Conservation (phyloP, 768 basidiomycete species). For the Kwoniella sp. region DNA sequence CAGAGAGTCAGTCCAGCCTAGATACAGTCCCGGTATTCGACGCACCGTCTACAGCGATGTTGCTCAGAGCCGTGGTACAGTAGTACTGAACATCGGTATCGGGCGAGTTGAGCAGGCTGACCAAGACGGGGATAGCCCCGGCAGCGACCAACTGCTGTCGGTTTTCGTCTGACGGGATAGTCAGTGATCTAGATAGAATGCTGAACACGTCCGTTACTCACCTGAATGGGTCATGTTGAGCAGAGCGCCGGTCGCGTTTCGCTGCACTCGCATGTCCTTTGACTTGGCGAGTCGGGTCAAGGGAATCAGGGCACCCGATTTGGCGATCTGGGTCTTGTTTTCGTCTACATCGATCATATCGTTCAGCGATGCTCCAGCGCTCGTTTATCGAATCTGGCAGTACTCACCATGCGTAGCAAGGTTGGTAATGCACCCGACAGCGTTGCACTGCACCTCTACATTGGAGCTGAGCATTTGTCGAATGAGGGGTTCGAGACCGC, state of each 20-base stretch:
- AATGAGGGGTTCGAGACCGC: conserved; percentile 94
- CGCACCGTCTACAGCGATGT: conserved; percentile 93
- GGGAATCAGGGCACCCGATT: conserved; percentile 96
- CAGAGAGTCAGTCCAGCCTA: background rate
- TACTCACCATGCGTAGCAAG: conserved; percentile 91
- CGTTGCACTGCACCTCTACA: conserved; percentile 99
- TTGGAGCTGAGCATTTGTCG: conserved; percentile 98
- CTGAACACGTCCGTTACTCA: conserved; percentile 47
- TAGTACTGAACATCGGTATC: conserved; percentile 99
- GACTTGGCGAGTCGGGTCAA: conserved; percentile 91
- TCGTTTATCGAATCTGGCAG: no score
- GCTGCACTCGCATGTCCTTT: conserved; percentile 98
- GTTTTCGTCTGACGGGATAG: conserved; percentile 71
- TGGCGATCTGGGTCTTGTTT: conserved; percentile 99
- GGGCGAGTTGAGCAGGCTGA: conserved; percentile 84
- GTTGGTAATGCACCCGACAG: conserved; percentile 98
- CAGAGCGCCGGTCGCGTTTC: conserved; percentile 95
- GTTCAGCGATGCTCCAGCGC: conserved; percentile 1
- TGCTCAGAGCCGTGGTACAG: conserved; percentile 95
- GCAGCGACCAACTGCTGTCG: conserved; percentile 97
- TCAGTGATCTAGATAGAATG: conserved; percentile 2
- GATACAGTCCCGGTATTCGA: background rate
- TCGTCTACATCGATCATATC: conserved; percentile 61
- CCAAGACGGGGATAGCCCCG: conserved; percentile 94
- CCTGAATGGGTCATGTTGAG: conserved; percentile 99